Evolutionary conservation across 1,284 basidiomycete species (phyloP).

Genomic region (Trichosporon faecale): DNA sequence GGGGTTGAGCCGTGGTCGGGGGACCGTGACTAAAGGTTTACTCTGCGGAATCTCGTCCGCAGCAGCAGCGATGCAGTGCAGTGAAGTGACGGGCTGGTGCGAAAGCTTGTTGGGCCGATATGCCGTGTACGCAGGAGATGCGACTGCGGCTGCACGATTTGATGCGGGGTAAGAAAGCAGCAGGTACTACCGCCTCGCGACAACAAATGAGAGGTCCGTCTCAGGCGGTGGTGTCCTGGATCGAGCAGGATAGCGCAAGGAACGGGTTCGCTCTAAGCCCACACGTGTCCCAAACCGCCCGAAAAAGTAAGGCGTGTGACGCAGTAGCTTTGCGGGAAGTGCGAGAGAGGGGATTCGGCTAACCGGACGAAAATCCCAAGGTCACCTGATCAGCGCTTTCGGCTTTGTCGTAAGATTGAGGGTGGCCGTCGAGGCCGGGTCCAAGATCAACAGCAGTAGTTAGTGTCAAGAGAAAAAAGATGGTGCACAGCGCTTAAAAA

Average conservation of each 20-base stretch:
- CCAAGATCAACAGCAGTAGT: not conserved
- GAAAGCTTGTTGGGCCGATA: slow-evolving; percentile 2
- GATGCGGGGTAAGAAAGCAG: not conserved
- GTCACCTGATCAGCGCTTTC: not conserved
- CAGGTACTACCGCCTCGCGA: not conserved
- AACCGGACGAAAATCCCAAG: not conserved
- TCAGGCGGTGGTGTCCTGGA: not conserved
- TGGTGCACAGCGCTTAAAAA: not conserved
- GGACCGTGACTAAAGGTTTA: not conserved
- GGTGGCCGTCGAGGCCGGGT: not conserved
- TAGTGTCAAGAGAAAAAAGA: not conserved
- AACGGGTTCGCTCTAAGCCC: not conserved
- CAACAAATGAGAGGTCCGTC: not conserved
- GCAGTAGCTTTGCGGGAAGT: not conserved
- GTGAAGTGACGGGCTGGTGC: not conserved
- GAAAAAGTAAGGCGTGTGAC: not conserved
- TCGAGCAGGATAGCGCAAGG: not conserved
- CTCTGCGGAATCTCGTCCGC: not conserved
- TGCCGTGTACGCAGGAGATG: not conserved
- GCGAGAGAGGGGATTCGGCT: not conserved
- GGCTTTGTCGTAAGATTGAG: not conserved
- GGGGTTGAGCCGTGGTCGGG: not conserved
- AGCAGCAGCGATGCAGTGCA: not conserved
- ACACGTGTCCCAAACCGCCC: not conserved
- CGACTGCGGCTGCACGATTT: not conserved